Conservation (phyloP, 805 yeast species). For the Candida ovalis region DNA sequence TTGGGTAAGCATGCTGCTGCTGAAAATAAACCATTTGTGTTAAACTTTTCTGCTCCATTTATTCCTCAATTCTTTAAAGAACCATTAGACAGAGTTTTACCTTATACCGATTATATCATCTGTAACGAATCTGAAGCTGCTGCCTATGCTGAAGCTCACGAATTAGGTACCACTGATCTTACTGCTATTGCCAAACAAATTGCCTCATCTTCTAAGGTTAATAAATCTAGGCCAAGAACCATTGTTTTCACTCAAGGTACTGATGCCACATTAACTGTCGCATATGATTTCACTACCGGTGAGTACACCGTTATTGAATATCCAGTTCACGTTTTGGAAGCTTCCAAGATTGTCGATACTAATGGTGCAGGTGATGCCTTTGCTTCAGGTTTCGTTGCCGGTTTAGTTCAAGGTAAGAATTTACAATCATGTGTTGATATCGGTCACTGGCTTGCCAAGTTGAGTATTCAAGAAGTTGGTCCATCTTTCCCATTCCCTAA, state of each 20-base stretch:
- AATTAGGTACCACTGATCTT: slow-evolving; percentile 55
- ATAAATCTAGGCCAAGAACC: slow-evolving; percentile 66
- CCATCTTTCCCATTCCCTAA: slow-evolving; percentile 89
- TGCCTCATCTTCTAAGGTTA: slow-evolving; percentile 74
- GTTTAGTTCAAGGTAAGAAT: slow-evolving; percentile 69
- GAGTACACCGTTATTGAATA: slow-evolving; percentile 45
- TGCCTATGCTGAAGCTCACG: slow-evolving; percentile 86
- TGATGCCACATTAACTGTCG: slow-evolving; percentile 80
- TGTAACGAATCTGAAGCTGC: slow-evolving; percentile 98
- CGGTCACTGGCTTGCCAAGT: slow-evolving; percentile 96
- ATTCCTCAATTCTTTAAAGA: slow-evolving; percentile 94
- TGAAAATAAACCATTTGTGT: slow-evolving; percentile 44
- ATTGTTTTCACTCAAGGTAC: slow-evolving; percentile 95
- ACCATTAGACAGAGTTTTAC: slow-evolving; percentile 71
- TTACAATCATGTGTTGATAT: slow-evolving; percentile 60
- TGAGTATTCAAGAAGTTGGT: slow-evolving; percentile 90
- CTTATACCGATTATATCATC: slow-evolving; percentile 86
- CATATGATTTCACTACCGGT: slow-evolving; percentile 47
- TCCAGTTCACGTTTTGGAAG: slow-evolving; percentile 70
- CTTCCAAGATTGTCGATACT: slow-evolving; percentile 75
- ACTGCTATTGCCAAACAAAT: slow-evolving; percentile 76
- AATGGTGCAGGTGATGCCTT: slow-evolving; percentile 99
- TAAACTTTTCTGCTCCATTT: slow-evolving; percentile 96
- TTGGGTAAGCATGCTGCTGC: slow-evolving; percentile 82
- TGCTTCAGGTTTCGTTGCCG: slow-evolving; percentile 94